Evolutionary conservation across 495 filamentous ascomycete genomes (phyloP).

Genomic region (Penicillium paradoxum): DNA sequence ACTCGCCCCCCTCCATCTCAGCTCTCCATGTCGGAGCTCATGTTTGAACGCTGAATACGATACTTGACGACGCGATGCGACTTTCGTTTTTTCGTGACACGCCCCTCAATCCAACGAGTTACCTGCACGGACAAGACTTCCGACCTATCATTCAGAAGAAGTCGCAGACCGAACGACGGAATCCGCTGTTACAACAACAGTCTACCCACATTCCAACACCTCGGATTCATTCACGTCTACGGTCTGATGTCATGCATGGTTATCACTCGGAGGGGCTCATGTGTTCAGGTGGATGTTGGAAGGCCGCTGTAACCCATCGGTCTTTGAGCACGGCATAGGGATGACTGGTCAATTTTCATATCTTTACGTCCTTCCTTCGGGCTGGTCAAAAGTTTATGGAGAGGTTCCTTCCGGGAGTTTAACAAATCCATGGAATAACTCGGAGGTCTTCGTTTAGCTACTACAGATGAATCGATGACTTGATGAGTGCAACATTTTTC

Average conservation of each 20-base stretch:
- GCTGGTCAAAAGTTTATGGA: conserved; percentile 32
- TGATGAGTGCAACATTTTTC: conserved; percentile 11
- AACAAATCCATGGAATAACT: conserved; percentile 29
- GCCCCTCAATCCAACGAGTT: conserved; percentile 27
- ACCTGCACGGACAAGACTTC: conserved; percentile 24
- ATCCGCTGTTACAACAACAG: conserved; percentile 32
- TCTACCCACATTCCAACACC: conserved; percentile 23
- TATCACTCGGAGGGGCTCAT: conserved; percentile 30
- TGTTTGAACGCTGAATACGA: conserved; percentile 47
- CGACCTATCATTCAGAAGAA: conserved; percentile 22
- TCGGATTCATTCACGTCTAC: conserved; percentile 26
- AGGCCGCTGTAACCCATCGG: conserved; percentile 18
- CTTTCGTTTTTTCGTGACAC: conserved; percentile 33
- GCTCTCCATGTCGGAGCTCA: conserved; percentile 41
- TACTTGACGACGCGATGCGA: conserved; percentile 35
- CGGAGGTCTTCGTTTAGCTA: conserved; percentile 28
- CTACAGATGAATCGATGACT: conserved; percentile 28
- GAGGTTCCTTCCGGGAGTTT: conserved; percentile 39
- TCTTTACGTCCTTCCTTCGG: conserved; percentile 14
- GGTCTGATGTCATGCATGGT: conserved; percentile 18
- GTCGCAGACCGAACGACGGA: conserved; percentile 24
- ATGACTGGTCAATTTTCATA: conserved; percentile 41
- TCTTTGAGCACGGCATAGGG: conserved; percentile 27
- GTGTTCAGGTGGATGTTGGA: conserved; percentile 41
- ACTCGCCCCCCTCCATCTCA: conserved; percentile 59